Conservation (phyloP, 2,329 filamentous ascomycete genomes). For the Fusarium protoensiforme region DNA sequence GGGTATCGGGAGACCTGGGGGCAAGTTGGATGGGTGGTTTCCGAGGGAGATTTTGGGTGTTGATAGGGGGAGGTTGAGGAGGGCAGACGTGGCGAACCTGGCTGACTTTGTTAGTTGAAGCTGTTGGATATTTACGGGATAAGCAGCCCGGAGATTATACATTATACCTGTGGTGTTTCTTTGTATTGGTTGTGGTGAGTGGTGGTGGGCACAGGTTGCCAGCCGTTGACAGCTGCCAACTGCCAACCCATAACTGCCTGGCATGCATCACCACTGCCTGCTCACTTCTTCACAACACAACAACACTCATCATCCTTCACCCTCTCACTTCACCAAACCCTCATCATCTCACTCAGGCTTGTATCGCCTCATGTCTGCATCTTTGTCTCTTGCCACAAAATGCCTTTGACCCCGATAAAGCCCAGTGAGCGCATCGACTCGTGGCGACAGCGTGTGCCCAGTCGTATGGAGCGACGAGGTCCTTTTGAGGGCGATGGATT, state of each 20-base stretch:
- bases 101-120: conserved; percentile 24
- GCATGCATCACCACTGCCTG: not conserved
- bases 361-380: not conserved
- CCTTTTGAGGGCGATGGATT: conserved; percentile 51
- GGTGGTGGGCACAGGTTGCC: not conserved
- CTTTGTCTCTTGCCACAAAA: not conserved
- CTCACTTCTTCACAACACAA: not conserved
- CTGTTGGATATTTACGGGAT: not conserved
- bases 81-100: conserved; percentile 51
- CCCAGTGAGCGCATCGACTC: conserved; percentile 41
- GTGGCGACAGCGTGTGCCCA: conserved; percentile 51
- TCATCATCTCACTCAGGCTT: not conserved
- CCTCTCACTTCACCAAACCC: not conserved
- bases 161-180: not conserved
- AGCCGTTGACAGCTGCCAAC: conserved; percentile 24
- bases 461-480: conserved; percentile 48
- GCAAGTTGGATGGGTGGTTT: conserved; percentile 54
- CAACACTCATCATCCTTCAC: not conserved
- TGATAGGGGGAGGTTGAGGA: conserved; percentile 48
- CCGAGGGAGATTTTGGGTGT: conserved; percentile 49
- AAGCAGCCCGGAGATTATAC: not conserved
- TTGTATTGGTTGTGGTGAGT: not conserved
- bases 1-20: conserved; percentile 50
- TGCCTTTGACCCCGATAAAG: conserved; percentile 14
- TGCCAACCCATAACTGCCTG: not conserved